These are phyloP conservation scores for Anisogramma anomala DNA, from an alignment of 2,329 filamentous ascomycete genomes.

Conservation along the genomic window DNA sequence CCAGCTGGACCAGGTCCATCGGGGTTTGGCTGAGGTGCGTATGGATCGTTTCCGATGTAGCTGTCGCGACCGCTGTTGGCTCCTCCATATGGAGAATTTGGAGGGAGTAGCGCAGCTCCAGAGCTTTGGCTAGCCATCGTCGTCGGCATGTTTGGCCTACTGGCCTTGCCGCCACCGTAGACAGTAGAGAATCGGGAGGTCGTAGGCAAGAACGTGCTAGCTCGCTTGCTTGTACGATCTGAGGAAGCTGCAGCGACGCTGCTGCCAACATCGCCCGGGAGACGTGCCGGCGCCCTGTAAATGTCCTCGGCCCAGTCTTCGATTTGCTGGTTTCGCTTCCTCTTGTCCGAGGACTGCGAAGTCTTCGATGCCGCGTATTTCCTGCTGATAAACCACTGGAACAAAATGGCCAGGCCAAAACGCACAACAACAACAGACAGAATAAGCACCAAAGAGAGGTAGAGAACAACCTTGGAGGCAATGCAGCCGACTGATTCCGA, in stretches of 20 bases:
- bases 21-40: slow-evolving; percentile 36
- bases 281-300: slow-evolving; percentile 75
- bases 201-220: slow-evolving; percentile 75
- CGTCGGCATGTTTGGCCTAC: slow-evolving; percentile 52
- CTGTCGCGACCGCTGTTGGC: slow-evolving; percentile 52
- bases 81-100: slow-evolving; percentile 60
- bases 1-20: slow-evolving; percentile 74
- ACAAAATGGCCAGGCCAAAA: slow-evolving; percentile 78
- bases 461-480: slow-evolving; percentile 91
- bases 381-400: slow-evolving; percentile 92
- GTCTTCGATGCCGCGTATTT: slow-evolving; percentile 79
- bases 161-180: slow-evolving; percentile 59
- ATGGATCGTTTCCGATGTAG: slow-evolving; percentile 50
- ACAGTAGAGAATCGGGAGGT: slow-evolving; percentile 92
- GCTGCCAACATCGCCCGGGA: slow-evolving; percentile 62
- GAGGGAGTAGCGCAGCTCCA: slow-evolving; percentile 58
- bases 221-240: slow-evolving; percentile 68
- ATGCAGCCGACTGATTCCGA: slow-evolving; percentile 96
- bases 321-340: slow-evolving; percentile 82
- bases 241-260: slow-evolving; percentile 46
- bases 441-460: slow-evolving; percentile 85
- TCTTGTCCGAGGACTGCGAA: slow-evolving; percentile 66
- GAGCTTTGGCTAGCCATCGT: slow-evolving; percentile 91
- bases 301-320: slow-evolving; percentile 98
- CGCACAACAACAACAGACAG: slow-evolving; percentile 76